Percentiles rank a stretch among this genome's conserved stretches.
Evolutionary conservation across 1,284 basidiomycete genomes (phyloP).

Genomic region (Leccinum subspadiceum): DNA sequence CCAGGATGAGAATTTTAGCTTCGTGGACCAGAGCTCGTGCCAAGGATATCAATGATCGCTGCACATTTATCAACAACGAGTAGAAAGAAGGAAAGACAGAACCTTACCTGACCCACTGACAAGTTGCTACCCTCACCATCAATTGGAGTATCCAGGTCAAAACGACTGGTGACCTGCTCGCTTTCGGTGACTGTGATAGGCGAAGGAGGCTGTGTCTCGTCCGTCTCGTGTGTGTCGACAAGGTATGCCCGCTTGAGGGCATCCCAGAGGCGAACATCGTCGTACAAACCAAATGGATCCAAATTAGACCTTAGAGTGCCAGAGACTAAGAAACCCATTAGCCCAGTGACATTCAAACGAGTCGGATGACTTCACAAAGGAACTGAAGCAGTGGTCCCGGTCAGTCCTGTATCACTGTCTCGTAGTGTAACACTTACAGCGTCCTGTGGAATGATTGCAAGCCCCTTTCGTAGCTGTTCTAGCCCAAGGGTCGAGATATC

Average conservation of each 20-base stretch:
- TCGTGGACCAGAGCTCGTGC: constrained; percentile 82
- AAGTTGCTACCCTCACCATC: constrained; percentile 87
- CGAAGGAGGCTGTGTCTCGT: constrained; percentile 22
- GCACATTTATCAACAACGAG: constrained; percentile 25
- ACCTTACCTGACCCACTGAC: constrained; percentile 50
- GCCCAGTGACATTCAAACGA: not conserved
- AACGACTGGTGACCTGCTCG: constrained; percentile 43
- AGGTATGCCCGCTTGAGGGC: constrained; percentile 79
- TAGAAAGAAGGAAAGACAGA: not conserved
- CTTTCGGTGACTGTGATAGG: not conserved
- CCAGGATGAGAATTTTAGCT: constrained; percentile 73
- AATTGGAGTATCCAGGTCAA: constrained; percentile 77
- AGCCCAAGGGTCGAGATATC: constrained; percentile 70
- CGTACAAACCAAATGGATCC: constrained; percentile 74
- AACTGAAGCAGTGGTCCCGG: constrained; percentile 10
- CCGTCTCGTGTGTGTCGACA: constrained; percentile 40
- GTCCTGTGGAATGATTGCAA: constrained; percentile 93
- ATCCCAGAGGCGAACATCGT: constrained; percentile 71
- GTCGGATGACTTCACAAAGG: constrained; percentile 16
- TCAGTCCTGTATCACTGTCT: not conserved
- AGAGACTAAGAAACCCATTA: constrained; percentile 47
- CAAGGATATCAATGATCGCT: constrained; percentile 79
- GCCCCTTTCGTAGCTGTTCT: constrained; percentile 57
- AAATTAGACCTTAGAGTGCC: constrained; percentile 78
- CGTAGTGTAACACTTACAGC: constrained; percentile 47